Evolutionary conservation across 2,329 filamentous ascomycete genomes (phyloP).

Genomic region (Microcyclosporella mali): DNA sequence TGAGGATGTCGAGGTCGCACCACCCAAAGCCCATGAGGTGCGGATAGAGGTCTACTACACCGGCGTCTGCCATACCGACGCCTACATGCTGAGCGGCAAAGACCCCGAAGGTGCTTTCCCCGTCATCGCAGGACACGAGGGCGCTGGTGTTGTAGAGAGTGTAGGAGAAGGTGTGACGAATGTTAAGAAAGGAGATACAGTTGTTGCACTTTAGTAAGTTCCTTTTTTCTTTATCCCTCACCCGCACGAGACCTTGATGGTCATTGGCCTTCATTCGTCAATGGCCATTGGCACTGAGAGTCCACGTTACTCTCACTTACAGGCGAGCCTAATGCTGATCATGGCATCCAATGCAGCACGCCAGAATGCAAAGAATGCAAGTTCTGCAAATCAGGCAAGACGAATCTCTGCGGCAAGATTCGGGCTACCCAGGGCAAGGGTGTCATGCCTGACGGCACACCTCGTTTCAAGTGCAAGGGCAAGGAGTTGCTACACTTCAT

Average conservation of each 20-base stretch:
- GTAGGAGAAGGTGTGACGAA: constrained; percentile 91
- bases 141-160: constrained; percentile 86
- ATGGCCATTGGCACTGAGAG: too few relatives aligned
- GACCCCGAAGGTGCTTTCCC: constrained; percentile 94
- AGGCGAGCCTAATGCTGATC: constrained; percentile 13
- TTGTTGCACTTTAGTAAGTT: constrained; percentile 76
- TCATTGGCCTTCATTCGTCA: not conserved
- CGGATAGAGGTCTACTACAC: constrained; percentile 97
- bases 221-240: constrained; percentile 1
- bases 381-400: constrained; percentile 99
- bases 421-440: constrained; percentile 91
- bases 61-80: constrained; percentile 98
- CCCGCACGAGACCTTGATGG: constrained; percentile 11
- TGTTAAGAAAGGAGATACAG: constrained; percentile 89
- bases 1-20: constrained; percentile 86
- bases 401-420: constrained; percentile 98
- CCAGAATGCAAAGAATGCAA: constrained; percentile 98
- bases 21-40: constrained; percentile 87
- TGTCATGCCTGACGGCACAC: constrained; percentile 94
- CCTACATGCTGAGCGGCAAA: constrained; percentile 82
- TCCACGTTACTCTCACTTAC: too few relatives aligned
- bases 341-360: constrained; percentile 54
- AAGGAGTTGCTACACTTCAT: constrained; percentile 97
- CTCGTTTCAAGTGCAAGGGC: constrained; percentile 89
- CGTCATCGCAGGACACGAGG: constrained; percentile 82